Evolutionary conservation across 306 rosid genomes (phyloP), one percentile per base, ranked within the genome.

Genomic region (Adenanthera pavonina): DNA sequence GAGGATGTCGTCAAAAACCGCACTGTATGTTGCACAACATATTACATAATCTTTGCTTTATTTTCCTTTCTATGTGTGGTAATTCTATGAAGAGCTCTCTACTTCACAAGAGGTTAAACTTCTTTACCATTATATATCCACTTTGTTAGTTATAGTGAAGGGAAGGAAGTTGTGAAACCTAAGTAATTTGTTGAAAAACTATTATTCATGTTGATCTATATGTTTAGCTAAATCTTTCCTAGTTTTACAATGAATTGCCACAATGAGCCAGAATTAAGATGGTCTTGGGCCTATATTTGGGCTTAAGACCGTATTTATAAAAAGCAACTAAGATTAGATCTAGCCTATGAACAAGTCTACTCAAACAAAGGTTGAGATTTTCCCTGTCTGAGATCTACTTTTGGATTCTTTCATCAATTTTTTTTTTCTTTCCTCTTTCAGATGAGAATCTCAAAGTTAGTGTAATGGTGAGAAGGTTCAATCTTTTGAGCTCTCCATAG

Each of bases 1-100:
- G 99, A 96, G 88, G 98, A 96, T 53, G 77, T 96, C 1, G 94
- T 96, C 2, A 92, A 84, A 74, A 93, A 96, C 83, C 96, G 70
- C 74, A 89, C 93, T 1, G 99, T 96, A 93, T 84, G 97, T 83
- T 83, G 60, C 54, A 25, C 59, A 38, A 34, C 40, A 11, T 64
- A 60, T 38, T 46, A 62, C 52, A 16, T 40, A 72, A 15, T 72
- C 47, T 43, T 46, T 48, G 69, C 80, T 68, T 59, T 46, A 33
- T 62, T 71, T 77, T 71, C 75, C 78, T 20, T 38, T 8, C 71
- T 12, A 36, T 72, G 51, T 61, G 10, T 52, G 36, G 53, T 25
- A 43, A 68, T 68, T 41, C 1, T 70, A 35, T 34, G 48, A 70
- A 48, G 15, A 34, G 61, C 19, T 53, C 51, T 48, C 66, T 75